Percentiles rank a stretch among this genome's conserved stretches.
Evolutionary conservation across 2,329 filamentous ascomycete species (phyloP).

Genomic region (Venturia pyrina): DNA sequence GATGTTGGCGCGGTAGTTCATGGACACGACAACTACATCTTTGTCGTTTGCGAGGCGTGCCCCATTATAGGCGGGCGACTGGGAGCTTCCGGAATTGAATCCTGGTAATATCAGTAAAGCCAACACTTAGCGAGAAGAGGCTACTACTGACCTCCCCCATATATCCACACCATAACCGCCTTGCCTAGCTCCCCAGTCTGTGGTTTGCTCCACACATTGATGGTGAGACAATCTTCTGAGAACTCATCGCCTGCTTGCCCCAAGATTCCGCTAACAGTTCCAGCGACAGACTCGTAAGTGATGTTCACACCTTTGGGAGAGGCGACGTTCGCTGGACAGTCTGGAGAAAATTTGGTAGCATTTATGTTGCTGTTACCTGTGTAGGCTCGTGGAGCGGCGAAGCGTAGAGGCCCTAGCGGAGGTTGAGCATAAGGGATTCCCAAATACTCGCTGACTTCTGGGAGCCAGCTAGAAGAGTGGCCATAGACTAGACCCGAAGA

Average conservation of each 20-base stretch:
- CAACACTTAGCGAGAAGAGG: no score
- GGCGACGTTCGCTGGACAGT: neutral
- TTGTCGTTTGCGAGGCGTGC: conserved; percentile 21
- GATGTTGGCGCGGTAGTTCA: conserved; percentile 17
- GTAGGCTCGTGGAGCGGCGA: conserved; percentile 22
- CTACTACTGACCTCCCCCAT: conserved; percentile 22
- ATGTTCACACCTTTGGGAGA: neutral
- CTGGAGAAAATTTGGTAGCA: conserved; percentile 2
- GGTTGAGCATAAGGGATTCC: conserved; percentile 27
- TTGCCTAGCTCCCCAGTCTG: conserved; percentile 3
- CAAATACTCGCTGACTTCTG: conserved; percentile 24
- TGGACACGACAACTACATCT: conserved; percentile 23
- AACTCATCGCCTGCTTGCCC: conserved; percentile 15
- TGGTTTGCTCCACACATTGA: conserved; percentile 13
- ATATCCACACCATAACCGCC: conserved; percentile 11
- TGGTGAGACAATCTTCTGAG: conserved; percentile 9
- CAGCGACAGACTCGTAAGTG: neutral
- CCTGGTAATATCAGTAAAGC: no score
- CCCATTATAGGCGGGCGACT: conserved; percentile 18
- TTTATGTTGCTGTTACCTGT: conserved; percentile 18
- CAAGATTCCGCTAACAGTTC: neutral
- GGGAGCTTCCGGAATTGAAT: neutral
- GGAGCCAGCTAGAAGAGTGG: conserved; percentile 18
- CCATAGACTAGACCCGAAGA: conserved; percentile 24
- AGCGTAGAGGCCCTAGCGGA: conserved; percentile 25